Conservation (phyloP, 768 basidiomycete species). For the Tricholoma saponaceum region DNA sequence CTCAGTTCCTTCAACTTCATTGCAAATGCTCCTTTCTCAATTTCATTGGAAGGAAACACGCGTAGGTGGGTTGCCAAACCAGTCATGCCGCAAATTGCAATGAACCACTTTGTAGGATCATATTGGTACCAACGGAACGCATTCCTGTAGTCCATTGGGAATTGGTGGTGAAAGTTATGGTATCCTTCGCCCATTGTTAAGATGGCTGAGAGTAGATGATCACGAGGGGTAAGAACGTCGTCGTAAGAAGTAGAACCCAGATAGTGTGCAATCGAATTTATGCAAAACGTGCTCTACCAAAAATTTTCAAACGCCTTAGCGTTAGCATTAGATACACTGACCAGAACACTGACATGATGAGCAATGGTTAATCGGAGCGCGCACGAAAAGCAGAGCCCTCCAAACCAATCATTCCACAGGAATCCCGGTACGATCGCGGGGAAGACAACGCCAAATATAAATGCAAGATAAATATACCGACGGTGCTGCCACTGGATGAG, state of each 20-base stretch:
- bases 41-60: slow-evolving; percentile 85
- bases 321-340: slow-evolving; percentile 5
- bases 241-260: slow-evolving; percentile 81
- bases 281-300: slow-evolving; percentile 75
- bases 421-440: slow-evolving; percentile 68
- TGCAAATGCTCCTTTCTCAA: slow-evolving; percentile 73
- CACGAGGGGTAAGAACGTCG: slow-evolving; percentile 71
- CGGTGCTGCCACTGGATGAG: slow-evolving; percentile 78
- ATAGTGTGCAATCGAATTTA: slow-evolving; percentile 87
- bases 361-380: slow-evolving; percentile 68
- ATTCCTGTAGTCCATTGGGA: slow-evolving; percentile 84
- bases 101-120: slow-evolving; percentile 97
- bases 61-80: slow-evolving; percentile 81
- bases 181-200: slow-evolving; percentile 87
- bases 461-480: slow-evolving; percentile 59
- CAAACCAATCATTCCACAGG: slow-evolving; percentile 71
- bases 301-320: not conserved
- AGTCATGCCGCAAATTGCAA: slow-evolving; percentile 53
- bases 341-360: slow-evolving; percentile 62
- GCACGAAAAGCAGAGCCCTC: slow-evolving; percentile 76
- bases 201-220: slow-evolving; percentile 77
- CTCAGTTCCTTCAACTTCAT: slow-evolving; percentile 82
- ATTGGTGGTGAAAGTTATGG: slow-evolving; percentile 90
- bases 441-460: slow-evolving; percentile 67
- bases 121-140: slow-evolving; percentile 82